Conservation (phyloP, 805 yeast genomes). For the Wickerhamomyces mucosus region DNA sequence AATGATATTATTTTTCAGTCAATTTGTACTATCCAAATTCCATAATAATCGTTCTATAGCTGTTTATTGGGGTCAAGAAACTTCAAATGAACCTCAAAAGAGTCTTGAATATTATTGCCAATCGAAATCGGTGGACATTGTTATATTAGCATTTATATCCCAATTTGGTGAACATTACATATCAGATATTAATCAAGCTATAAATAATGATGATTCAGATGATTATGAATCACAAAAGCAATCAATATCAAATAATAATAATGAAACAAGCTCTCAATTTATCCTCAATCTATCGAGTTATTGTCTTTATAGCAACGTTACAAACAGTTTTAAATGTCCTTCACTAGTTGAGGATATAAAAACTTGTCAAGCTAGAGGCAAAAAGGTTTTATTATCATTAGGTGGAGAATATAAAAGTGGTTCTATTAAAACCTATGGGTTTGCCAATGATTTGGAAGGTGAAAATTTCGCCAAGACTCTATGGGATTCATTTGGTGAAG, state of each 20-base stretch:
- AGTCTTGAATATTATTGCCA: slow-evolving; percentile 48
- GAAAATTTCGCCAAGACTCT: slow-evolving; percentile 44
- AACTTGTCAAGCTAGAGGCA: slow-evolving; percentile 72
- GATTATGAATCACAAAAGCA: slow-evolving; percentile 5
- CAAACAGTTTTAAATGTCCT: slow-evolving; percentile 30
- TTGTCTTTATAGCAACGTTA: slow-evolving; percentile 20
- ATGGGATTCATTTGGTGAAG: slow-evolving; percentile 57
- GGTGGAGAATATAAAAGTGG: slow-evolving; percentile 59
- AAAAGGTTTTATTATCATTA: slow-evolving; percentile 65
- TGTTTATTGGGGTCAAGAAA: slow-evolving; percentile 71
- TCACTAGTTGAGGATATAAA: slow-evolving; percentile 58
- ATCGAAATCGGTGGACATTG: slow-evolving; percentile 58
- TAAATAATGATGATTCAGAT: slow-evolving; percentile 1
- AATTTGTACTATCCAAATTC: too few relatives aligned
- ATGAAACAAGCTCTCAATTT: slow-evolving; percentile 6
- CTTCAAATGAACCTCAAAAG: slow-evolving; percentile 37
- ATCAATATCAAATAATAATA: background rate
- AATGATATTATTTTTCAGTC: too few relatives aligned
- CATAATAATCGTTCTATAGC: slow-evolving; percentile 28
- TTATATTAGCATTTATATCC: slow-evolving; percentile 53
- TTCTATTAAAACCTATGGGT: slow-evolving; percentile 48
- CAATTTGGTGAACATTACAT: slow-evolving; percentile 10
- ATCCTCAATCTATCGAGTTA: slow-evolving; percentile 48
- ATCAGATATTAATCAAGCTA: too few relatives aligned
- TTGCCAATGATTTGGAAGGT: slow-evolving; percentile 71